Evolutionary conservation across 768 basidiomycete species (phyloP), one percentile per base, ranked within the genome.

Genomic region (Boletus sensibilis): DNA sequence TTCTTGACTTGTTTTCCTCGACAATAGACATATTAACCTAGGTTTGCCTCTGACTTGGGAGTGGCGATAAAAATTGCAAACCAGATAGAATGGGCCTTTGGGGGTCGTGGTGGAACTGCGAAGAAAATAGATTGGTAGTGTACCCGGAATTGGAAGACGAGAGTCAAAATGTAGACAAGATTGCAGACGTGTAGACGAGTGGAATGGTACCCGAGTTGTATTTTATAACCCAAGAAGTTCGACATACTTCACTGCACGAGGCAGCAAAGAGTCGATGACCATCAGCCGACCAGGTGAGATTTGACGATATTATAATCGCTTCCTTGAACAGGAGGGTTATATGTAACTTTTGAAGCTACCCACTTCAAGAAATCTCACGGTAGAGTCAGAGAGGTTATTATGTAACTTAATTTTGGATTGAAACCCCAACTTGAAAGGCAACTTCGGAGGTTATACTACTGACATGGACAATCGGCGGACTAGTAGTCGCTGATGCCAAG

Each of bases 11-110:
- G 14, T n/a, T 27, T 27, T 13, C 21, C 21, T 34, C 55, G 48
- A 56, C 23, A 10, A 48, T 7, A 11, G 21, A 33, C 8, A 38
- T 25, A 10, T 13, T 20, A 14, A 21, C 2, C 5, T 14, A 66
- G 68, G 11, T 83, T 83, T 63, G 83, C 84, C 2, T 80, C 83
- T 21, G 81, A 84, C 39, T 64, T 86, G 29, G 82, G 78, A 4
- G 79, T 84, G 5, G 63, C 71, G 23, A 70, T 82, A 20, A 72
- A 74, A 20, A 23, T 76, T 8, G 78, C 82, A 2, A 68, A 80
- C 56, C 84, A 86, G 68, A 84, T 85, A 44, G 74, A 75, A 45
- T 85, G 84, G 83, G 75, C 68, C 1, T 82, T 82, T 59, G 62
- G 50, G 18, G 79, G 81, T 35, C 70, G 77, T 46, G 74, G 59